Evolutionary conservation across 306 rosid genomes (phyloP).

Genomic region (Castanea mollissima): DNA sequence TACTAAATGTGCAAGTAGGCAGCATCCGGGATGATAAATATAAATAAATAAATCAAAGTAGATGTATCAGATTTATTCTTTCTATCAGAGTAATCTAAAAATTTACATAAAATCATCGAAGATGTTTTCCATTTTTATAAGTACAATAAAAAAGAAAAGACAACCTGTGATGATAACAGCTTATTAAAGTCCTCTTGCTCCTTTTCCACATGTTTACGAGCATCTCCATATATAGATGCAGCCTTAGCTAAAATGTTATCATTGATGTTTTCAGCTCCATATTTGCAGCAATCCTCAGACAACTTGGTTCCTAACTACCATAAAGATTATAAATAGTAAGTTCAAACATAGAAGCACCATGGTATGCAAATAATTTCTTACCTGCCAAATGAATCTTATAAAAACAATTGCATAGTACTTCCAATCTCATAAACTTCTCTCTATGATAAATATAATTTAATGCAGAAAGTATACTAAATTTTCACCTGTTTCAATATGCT

Average conservation of each 20-base stretch:
- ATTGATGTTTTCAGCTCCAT: constrained; percentile 79
- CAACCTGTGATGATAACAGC: constrained; percentile 80
- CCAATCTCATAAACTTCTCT: constrained; percentile 4
- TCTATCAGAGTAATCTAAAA: background rate
- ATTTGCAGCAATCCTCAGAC: constrained; percentile 95
- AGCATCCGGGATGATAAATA: background rate
- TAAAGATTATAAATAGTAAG: constrained; percentile 21
- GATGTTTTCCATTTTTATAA: background rate
- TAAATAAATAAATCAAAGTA: background rate
- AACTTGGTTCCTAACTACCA: constrained; percentile 91
- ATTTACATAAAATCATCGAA: background rate
- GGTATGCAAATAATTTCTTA: constrained; percentile 17
- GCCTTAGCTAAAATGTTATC: constrained; percentile 90
- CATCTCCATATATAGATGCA: constrained; percentile 91
- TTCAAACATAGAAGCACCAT: background rate
- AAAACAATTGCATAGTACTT: constrained; percentile 13
- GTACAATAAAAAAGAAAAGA: constrained; percentile 12
- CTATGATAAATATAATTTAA: background rate
- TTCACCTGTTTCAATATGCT: constrained; percentile 94
- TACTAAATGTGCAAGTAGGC: background rate
- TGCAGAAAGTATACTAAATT: constrained; percentile 15
- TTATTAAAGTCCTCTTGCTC: constrained; percentile 84
- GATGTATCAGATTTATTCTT: background rate
- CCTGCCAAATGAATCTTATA: background rate
- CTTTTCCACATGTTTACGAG: constrained; percentile 93